These are phyloP conservation scores for Sugiyamaella boreocaroliniensis DNA, from an alignment of 805 yeast genomes.

Conservation along the genomic window DNA sequence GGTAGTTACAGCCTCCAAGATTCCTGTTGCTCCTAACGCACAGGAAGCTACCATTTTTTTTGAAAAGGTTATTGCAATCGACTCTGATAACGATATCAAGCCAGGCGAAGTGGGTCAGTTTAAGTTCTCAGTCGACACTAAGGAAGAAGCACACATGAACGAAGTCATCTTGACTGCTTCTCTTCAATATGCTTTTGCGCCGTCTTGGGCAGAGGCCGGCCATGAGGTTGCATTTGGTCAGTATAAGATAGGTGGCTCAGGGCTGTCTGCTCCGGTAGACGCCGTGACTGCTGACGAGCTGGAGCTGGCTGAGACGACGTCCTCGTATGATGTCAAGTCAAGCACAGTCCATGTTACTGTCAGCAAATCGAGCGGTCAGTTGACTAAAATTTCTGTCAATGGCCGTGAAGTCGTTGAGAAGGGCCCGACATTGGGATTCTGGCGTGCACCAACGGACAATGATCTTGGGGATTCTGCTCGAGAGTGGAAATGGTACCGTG, in stretches of 20 bases:
- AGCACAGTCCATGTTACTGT: background rate
- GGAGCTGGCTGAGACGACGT: background rate
- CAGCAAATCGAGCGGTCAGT: constrained; percentile 9
- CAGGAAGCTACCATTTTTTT: background rate
- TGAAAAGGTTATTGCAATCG: background rate
- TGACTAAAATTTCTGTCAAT: constrained; percentile 8
- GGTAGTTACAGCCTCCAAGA: background rate
- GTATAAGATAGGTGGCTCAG: background rate
- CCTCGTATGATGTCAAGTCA: background rate
- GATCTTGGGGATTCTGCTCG: constrained; percentile 24
- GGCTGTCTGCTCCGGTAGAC: background rate
- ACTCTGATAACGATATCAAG: background rate
- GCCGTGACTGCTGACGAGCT: background rate
- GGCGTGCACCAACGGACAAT: constrained; percentile 32
- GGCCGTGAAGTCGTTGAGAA: constrained; percentile 2
- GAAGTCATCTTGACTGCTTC: constrained; percentile 15
- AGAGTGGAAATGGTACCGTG: constrained; percentile 28
- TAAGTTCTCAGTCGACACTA: background rate
- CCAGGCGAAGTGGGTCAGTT: constrained; percentile 3
- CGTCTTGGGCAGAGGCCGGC: constrained; percentile 20
- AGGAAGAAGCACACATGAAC: background rate
- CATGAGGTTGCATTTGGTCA: constrained; percentile 29
- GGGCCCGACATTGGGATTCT: constrained; percentile 17
- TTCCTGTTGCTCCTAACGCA: constrained; percentile 1
- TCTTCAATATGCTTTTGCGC: constrained; percentile 4